Evolutionary conservation across 495 filamentous ascomycete genomes (phyloP).

Genomic region (Filosporella fistucella): DNA sequence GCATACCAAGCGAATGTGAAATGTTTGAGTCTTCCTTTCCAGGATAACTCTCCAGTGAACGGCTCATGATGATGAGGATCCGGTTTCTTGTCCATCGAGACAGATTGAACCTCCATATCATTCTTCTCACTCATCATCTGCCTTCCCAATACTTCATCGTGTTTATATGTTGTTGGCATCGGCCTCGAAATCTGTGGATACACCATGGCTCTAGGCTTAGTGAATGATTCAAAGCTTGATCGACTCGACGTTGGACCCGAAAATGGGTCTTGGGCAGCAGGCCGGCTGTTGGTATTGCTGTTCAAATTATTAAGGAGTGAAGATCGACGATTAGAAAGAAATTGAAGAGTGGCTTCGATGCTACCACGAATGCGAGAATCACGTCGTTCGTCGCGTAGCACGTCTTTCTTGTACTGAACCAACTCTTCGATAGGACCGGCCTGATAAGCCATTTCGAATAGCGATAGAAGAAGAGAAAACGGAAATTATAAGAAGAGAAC

Average conservation of each 20-base stretch:
- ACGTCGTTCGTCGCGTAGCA: constrained; percentile 10
- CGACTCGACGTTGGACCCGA: not conserved
- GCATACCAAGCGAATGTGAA: constrained; percentile 72
- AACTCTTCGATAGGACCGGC: constrained; percentile 11
- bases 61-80: not conserved
- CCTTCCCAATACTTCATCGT: not conserved
- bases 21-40: constrained; percentile 48
- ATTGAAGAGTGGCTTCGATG: constrained; percentile 15
- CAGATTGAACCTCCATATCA: constrained; percentile 4
- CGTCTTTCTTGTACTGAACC: constrained; percentile 13
- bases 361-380: constrained; percentile 11
- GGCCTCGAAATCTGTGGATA: constrained; percentile 1
- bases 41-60: constrained; percentile 13
- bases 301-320: constrained; percentile 6
- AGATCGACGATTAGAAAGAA: constrained; percentile 6
- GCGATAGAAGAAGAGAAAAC: not conserved
- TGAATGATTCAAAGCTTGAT: too few species aligned
- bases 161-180: too few species aligned
- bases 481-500: constrained; percentile 4
- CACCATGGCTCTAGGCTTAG: too few species aligned
- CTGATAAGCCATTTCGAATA: constrained; percentile 8
- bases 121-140: constrained; percentile 3
- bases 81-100: constrained; percentile 4
- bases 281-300: constrained; percentile 4
- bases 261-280: constrained; percentile 1